phyloP scores from a whole-genome alignment of 352 stramenopile species.

The Phytophthora rubi region DNA sequence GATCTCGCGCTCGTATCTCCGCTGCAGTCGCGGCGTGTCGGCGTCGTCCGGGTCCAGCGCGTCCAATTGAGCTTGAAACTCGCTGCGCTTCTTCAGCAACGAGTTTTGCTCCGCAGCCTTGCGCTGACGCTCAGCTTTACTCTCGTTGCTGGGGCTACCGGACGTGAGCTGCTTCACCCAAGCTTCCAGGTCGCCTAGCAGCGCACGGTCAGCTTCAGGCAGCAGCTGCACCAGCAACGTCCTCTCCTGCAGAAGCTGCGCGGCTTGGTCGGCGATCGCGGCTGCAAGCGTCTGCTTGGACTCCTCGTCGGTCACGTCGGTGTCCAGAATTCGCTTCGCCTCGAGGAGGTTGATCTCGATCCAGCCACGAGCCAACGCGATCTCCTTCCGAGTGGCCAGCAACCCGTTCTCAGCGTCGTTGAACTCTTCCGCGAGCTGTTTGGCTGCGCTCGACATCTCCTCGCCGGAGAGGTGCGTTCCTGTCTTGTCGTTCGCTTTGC shows the following conservation, averaged over 20 bases:
- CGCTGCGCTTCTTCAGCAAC: constrained; percentile 61
- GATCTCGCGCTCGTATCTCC: constrained; percentile 65
- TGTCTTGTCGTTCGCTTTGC: constrained; percentile 25
- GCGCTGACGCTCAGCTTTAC: constrained; percentile 43
- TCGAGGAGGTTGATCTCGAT: constrained; percentile 54
- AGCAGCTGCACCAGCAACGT: constrained; percentile 46
- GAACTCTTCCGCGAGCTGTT: constrained; percentile 63
- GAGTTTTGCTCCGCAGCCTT: constrained; percentile 61
- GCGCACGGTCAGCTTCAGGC: constrained; percentile 30
- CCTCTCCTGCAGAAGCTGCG: constrained; percentile 36
- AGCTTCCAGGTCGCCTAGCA: constrained; percentile 45
- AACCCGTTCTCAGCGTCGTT: constrained; percentile 52
- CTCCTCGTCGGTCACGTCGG: constrained; percentile 32
- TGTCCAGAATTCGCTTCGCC: constrained; percentile 45
- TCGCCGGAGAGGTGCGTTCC: constrained; percentile 18
- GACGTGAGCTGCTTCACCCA: constrained; percentile 44
- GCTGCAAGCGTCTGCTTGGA: constrained; percentile 32
- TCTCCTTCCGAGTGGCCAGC: constrained; percentile 39
- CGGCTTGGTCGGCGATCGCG: constrained; percentile 39
- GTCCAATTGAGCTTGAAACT: constrained; percentile 40
- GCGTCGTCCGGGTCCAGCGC: constrained; percentile 27
- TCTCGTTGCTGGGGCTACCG: constrained; percentile 11
- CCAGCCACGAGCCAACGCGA: constrained; percentile 52
- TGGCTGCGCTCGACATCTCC: constrained; percentile 40
- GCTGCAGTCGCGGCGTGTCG: constrained; percentile 43